These are phyloP conservation scores for Gymnopilus dilepis DNA, from an alignment of 768 basidiomycete species.

Conservation along the genomic window DNA sequence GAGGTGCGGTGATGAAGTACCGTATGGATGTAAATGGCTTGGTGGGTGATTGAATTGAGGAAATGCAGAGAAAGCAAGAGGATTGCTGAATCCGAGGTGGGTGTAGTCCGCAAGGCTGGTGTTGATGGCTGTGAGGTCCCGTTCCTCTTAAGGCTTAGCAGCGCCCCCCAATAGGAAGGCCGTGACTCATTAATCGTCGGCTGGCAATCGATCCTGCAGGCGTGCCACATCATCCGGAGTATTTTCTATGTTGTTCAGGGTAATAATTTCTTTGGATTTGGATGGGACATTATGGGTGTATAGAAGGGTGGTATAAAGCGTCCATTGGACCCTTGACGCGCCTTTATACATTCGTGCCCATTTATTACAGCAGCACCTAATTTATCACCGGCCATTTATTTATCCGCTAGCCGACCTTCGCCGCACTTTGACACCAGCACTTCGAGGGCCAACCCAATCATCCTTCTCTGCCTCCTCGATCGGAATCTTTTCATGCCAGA, in stretches of 20 bases:
- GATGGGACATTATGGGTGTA: neutral
- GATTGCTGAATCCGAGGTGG: neutral
- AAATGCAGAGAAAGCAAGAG: neutral
- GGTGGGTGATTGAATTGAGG: neutral
- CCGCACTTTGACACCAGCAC: neutral
- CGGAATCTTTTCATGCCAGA: neutral
- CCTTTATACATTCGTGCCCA: neutral
- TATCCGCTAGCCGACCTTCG: neutral
- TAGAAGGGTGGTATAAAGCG: neutral
- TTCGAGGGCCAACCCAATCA: constrained; percentile 1
- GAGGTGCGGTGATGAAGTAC: too few species aligned
- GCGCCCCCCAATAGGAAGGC: neutral
- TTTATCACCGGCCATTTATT: constrained; percentile 1
- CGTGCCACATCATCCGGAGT: neutral
- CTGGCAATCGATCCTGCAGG: neutral
- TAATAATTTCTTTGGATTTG: neutral
- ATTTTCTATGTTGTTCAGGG: neutral
- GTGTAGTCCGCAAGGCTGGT: constrained; percentile 3
- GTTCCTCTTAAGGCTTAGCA: neutral
- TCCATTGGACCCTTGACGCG: neutral
- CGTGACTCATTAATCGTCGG: constrained; percentile 1
- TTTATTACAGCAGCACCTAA: neutral
- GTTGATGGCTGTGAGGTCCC: neutral
- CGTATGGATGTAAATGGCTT: too few species aligned
- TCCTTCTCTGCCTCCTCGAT: neutral